Conservation (phyloP, 2,329 filamentous ascomycete species). For the Neurospora sp. region DNA sequence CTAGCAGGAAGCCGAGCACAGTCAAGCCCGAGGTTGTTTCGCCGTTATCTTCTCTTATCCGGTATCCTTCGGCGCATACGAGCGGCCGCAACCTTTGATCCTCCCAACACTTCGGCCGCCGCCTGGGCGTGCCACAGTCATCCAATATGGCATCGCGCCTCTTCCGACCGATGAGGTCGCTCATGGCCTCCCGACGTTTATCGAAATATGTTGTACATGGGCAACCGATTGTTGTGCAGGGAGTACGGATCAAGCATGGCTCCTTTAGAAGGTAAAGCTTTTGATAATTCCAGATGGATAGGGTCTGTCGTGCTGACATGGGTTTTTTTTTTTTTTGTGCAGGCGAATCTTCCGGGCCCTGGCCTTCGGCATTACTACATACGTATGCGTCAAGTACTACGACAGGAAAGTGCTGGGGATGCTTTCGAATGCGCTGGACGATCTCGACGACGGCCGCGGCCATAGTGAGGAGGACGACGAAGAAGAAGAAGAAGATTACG, state of each 20-base stretch:
- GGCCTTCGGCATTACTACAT: conserved; percentile 3
- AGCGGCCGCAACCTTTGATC: neutral
- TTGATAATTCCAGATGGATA: neutral
- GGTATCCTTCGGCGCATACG: neutral
- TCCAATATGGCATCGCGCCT: conserved; percentile 11
- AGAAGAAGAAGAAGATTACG: conserved; percentile 32
- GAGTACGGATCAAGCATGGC: neutral
- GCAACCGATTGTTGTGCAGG: neutral
- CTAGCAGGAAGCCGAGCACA: neutral
- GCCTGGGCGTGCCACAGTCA: conserved; percentile 10
- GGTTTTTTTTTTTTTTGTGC: neutral
- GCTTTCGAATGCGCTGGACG: conserved; percentile 23
- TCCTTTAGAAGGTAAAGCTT: neutral
- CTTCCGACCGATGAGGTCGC: conserved; percentile 6
- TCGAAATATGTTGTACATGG: neutral
- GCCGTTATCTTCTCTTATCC: neutral
- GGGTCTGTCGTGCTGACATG: neutral
- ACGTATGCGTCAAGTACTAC: conserved; percentile 30
- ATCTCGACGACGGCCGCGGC: conserved; percentile 31
- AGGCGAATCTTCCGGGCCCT: neutral
- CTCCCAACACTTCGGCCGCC: conserved; percentile 6
- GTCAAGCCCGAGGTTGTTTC: neutral
- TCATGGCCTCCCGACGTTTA: conserved; percentile 2
- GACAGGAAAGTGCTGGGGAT: conserved; percentile 35
- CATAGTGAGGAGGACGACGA: conserved; percentile 32